phyloP scores from a whole-genome alignment of 192 early-diverging fungal species.

The Coemansia sp. region DNA sequence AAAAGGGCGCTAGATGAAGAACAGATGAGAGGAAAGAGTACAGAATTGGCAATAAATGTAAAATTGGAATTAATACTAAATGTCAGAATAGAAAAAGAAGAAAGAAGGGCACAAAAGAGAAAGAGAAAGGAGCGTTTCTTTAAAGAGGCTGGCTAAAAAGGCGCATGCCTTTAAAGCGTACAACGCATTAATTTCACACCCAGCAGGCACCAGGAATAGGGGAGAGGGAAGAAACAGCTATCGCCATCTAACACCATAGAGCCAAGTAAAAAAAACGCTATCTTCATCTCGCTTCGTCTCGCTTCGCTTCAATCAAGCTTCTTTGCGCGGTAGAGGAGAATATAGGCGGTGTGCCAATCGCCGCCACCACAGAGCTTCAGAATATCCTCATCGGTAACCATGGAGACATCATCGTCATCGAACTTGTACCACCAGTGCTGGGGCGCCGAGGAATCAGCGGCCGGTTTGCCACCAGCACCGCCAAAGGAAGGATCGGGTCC shows the following conservation, averaged over 20 bases:
- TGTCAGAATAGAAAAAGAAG: background rate
- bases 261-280: too few relatives aligned
- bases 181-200: too few relatives aligned
- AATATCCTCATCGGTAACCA: constrained; percentile 83
- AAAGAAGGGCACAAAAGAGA: background rate
- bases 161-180: too few relatives aligned
- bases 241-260: background rate
- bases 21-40: background rate
- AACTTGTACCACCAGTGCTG: constrained; percentile 85
- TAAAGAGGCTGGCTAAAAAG: too few relatives aligned
- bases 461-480: background rate
- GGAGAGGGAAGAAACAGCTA: too few relatives aligned
- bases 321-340: constrained; percentile 85
- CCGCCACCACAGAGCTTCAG: constrained; percentile 88
- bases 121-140: background rate
- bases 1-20: background rate
- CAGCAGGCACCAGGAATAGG: too few relatives aligned
- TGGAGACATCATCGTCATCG: constrained; percentile 93
- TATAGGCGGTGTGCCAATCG: constrained; percentile 84
- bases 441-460: constrained; percentile 18
- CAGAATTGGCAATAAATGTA: too few relatives aligned
- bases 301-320: constrained; percentile 30
- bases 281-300: too few relatives aligned
- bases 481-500: constrained; percentile 46
- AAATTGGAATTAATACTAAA: background rate